phyloP scores from a whole-genome alignment of 2,329 filamentous ascomycete species.

The Colletotrichum sp. region DNA sequence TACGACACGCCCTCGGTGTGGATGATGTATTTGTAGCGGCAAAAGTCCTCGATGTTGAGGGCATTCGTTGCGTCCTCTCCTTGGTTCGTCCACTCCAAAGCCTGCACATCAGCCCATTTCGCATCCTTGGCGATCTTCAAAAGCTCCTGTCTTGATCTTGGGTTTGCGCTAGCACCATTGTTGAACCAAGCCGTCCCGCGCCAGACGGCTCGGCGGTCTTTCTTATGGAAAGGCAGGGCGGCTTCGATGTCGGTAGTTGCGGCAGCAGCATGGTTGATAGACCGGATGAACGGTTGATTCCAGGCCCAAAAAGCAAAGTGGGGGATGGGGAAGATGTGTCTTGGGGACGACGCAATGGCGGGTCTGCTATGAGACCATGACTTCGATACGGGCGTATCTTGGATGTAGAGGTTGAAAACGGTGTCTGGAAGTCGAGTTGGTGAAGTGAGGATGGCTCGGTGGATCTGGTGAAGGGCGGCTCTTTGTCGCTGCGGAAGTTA shows the following conservation, averaged over 20 bases:
- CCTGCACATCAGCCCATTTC: conserved; percentile 54
- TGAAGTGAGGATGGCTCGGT: conserved; percentile 56
- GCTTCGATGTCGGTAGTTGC: conserved; percentile 44
- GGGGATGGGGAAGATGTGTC: conserved; percentile 55
- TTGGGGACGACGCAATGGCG: conserved; percentile 37
- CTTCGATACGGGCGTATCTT: conserved; percentile 50
- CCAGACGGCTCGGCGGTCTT: conserved; percentile 52
- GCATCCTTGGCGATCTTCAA: conserved; percentile 36
- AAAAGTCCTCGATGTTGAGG: conserved; percentile 55
- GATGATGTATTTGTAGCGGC: conserved; percentile 54
- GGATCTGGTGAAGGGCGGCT: conserved; percentile 58
- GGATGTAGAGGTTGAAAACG: conserved; percentile 56
- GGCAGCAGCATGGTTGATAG: conserved; percentile 41
- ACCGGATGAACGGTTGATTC: conserved; percentile 54
- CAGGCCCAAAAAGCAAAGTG: conserved; percentile 63
- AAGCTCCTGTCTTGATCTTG: conserved; percentile 45
- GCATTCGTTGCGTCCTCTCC: conserved; percentile 45
- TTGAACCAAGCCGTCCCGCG: conserved; percentile 58
- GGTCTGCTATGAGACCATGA: conserved; percentile 54
- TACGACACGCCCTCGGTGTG: conserved; percentile 61
- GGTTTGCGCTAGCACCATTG: conserved; percentile 38
- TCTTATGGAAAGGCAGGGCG: conserved; percentile 26
- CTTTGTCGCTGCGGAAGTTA: conserved; percentile 42
- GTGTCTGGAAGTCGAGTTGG: conserved; percentile 54
- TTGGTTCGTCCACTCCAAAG: conserved; percentile 39